Base-by-base conservation (phyloP, 2,329 filamentous ascomycete species). In the Bipolaris sorokiniana region DNA sequence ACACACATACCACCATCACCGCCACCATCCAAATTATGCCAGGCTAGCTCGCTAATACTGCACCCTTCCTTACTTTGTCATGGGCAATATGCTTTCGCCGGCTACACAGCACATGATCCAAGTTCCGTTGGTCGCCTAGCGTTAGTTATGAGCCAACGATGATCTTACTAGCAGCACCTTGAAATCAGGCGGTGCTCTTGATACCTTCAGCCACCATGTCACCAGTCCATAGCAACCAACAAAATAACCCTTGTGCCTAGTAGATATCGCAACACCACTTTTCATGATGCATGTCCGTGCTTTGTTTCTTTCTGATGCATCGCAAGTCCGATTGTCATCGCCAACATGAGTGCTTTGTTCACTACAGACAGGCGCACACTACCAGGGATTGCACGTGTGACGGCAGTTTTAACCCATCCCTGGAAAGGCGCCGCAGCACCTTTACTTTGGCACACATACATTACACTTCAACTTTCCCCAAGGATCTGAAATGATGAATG, bases 221-320 rank as follows among this genome's bases (percentile, higher is more conserved):
- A 48, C 61, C 55, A 59, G 62, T 47, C 67, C 67, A 63, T 66
- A 66, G 63, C 61, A 64, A 56, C 56, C 54, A 60, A 58, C 50
- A 38, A 58, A 54, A 56, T 59, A 59, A 40, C 49, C 44, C 49
- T 54, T 37, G 50, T 51, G 40, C 47, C 61, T 55, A 28, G 47
- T 44, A 11, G 56, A 48, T 41, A 63, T 58, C 59, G 38, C 41
- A 38, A 38, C 36, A 46, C 33, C 41, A 40, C 46, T 28, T 26
- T 34, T 57, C 58, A 28, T 37, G 52, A 42, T 37, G 54, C 48
- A 42, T 26, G 48, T 58, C 38, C 51, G 62, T 49, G 49, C 58
- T 51, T 52, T 52, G 37, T 22, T 56, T 40, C 41, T 52, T 54
- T 38, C 47, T 57, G 33, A 38, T 54, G 54, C 51, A 53, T 56